Evolutionary conservation across 1,284 basidiomycete species (phyloP).

Genomic region (Pseudozyma sp.): DNA sequence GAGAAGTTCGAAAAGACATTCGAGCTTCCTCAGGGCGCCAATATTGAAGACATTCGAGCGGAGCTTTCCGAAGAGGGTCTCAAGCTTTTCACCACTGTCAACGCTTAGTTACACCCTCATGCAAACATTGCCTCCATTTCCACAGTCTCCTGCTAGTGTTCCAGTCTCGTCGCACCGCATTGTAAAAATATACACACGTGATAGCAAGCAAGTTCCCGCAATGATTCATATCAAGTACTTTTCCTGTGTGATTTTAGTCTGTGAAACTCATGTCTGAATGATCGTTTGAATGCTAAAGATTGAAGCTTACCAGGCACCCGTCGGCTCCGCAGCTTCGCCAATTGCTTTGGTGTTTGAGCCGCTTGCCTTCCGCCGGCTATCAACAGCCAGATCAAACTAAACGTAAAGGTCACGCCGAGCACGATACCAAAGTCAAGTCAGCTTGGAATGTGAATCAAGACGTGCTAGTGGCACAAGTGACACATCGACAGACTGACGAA

Average conservation of each 20-base stretch:
- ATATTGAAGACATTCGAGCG: conserved; percentile 39
- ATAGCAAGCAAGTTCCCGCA: conserved; percentile 4
- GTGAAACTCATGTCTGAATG: background rate
- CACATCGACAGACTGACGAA: background rate
- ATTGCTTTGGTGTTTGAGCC: background rate
- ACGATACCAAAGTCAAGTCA: no score
- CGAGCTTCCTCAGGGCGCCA: conserved; percentile 36
- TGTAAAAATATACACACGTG: conserved; percentile 5
- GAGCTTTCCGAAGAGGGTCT: conserved; percentile 46
- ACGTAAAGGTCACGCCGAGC: no score
- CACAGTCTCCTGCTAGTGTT: background rate
- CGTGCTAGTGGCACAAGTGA: background rate
- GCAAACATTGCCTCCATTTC: no score
- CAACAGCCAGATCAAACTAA: no score
- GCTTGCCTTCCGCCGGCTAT: background rate
- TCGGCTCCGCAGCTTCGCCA: background rate
- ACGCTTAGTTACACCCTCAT: conserved; percentile 8
- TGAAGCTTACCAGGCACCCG: background rate
- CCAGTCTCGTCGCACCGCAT: conserved; percentile 15
- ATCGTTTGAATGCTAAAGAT: no score
- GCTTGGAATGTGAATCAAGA: no score
- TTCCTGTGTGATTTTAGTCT: conserved; percentile 1
- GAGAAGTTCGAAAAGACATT: conserved; percentile 35
- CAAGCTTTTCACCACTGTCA: conserved; percentile 47
- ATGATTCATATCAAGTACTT: background rate